phyloP scores from a whole-genome alignment of 768 basidiomycete genomes.

The Mycena floridula region DNA sequence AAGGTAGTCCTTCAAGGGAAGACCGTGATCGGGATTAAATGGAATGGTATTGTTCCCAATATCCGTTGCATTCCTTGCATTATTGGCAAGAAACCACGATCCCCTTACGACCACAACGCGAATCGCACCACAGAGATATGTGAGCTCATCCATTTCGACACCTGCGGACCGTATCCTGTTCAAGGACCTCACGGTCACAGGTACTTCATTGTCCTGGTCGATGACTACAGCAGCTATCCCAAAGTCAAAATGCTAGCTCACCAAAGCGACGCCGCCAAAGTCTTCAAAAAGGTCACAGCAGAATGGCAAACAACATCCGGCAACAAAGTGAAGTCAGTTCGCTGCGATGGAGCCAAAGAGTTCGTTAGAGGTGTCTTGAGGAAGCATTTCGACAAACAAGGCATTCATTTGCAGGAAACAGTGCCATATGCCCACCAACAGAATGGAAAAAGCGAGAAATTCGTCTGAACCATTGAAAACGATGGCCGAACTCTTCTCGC shows the following conservation, averaged over 20 bases:
- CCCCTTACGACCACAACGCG: neutral
- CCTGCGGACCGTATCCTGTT: neutral
- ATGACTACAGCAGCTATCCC: neutral
- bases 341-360: neutral
- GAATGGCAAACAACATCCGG: neutral
- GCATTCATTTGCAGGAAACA: neutral
- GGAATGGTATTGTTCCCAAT: neutral
- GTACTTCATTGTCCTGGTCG: neutral
- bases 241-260: neutral
- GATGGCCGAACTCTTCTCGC: slow-evolving; percentile 16
- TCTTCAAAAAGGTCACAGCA: neutral
- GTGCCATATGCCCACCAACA: neutral
- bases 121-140: neutral
- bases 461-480: slow-evolving; percentile 20
- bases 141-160: neutral
- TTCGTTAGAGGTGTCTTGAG: neutral
- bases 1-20: neutral
- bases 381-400: neutral
- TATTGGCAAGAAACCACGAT: neutral
- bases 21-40: neutral
- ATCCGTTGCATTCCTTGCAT: neutral
- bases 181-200: neutral
- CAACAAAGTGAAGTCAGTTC: neutral
- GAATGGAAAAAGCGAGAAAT: slow-evolving; percentile 11
- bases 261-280: neutral